Base-by-base conservation (phyloP, 2,329 filamentous ascomycete genomes). In the Penicillium concentricum region DNA sequence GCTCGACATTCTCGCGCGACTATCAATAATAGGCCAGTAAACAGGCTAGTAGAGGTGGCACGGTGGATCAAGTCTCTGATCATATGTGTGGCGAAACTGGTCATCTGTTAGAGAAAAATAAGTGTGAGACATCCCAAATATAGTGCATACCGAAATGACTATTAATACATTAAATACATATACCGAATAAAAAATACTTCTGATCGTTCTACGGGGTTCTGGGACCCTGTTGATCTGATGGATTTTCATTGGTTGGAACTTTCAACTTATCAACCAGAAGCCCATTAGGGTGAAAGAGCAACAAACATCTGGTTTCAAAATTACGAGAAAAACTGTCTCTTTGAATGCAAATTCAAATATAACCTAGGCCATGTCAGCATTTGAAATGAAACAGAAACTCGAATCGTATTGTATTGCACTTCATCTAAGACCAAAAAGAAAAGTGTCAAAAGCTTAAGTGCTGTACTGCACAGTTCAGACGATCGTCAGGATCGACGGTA, bases 111-210 rank as follows among this genome's bases (percentile, higher is more conserved):
- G 32, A 26, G 9, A 51, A 51, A 51, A 37, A 34, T 16, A 30
- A 13, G 53, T 45, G 48, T 56, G 54, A 56, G 54, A 56, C 54
- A 56, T 52, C 48, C 54, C 54, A 56, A 52, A 52, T 52, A 56
- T 56, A 56, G 54, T 38, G n/a, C 39, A 41, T 54, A 43, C 52
- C 18, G 18, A 41, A 22, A 13, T 42, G 12, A 47, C 34, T 32
- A 47, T 32, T n/a, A 37, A 32, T 54, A 54, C 43, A 24, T 30
- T 47, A 28, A 41, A 20, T 50, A 51, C 49, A 20, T 2, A 51
- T 34, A 54, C 51, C 16, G 16, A 35, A 32, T 32, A 32, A 16
- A 35, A 35, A 35, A 51, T 34, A 54, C 51, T 26, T 37, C 44
- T 28, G 13, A 38, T 48, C 43, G 48, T 42, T 51, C 39, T n/a